A percentile compares a stretch with the other conserved stretches of the same genome.
Conservation (phyloP, 768 basidiomycete species). For the Piloderma croceum region DNA sequence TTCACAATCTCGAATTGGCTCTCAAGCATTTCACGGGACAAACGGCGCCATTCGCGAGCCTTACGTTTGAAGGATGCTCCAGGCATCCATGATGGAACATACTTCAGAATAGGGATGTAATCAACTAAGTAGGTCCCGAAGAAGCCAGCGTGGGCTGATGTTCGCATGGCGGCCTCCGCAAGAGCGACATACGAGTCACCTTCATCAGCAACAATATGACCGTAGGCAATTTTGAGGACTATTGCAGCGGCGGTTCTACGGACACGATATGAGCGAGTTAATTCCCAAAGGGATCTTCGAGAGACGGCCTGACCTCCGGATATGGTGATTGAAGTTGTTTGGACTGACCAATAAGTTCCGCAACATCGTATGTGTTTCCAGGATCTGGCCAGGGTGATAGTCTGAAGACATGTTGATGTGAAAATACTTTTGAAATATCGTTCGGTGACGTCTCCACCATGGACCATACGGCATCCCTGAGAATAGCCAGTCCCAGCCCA, state of each 20-base stretch:
- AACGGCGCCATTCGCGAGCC: slow-evolving; percentile 7
- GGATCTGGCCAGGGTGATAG: slow-evolving; percentile 27
- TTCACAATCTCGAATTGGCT: slow-evolving; percentile 9
- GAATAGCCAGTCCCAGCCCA: slow-evolving; percentile 45
- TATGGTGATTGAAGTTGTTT: slow-evolving; percentile 30
- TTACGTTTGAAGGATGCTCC: slow-evolving; percentile 6
- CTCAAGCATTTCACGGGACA: slow-evolving; percentile 9
- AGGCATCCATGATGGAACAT: slow-evolving; percentile 7
- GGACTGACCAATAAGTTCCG: slow-evolving; percentile 34
- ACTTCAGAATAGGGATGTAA: slow-evolving; percentile 5
- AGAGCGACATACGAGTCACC: background rate
- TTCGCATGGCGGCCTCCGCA: background rate
- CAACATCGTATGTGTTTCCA: slow-evolving; percentile 33
- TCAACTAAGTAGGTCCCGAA: background rate
- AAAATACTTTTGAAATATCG: slow-evolving; percentile 36
- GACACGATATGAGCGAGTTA: too few species aligned
- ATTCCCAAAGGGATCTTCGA: background rate
- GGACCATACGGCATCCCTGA: slow-evolving; percentile 34
- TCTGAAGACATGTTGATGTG: slow-evolving; percentile 18
- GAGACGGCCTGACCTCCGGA: slow-evolving; percentile 25
- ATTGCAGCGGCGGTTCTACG: too few species aligned
- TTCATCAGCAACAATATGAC: background rate
- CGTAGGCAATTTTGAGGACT: background rate
- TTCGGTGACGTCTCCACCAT: slow-evolving; percentile 33
- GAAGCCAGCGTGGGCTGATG: background rate